Percentiles rank a stretch among this genome's conserved stretches.
These are phyloP conservation scores for Aegilops speltoides DNA, from an alignment of 176 grass and related monocot species.

Conservation along the genomic window DNA sequence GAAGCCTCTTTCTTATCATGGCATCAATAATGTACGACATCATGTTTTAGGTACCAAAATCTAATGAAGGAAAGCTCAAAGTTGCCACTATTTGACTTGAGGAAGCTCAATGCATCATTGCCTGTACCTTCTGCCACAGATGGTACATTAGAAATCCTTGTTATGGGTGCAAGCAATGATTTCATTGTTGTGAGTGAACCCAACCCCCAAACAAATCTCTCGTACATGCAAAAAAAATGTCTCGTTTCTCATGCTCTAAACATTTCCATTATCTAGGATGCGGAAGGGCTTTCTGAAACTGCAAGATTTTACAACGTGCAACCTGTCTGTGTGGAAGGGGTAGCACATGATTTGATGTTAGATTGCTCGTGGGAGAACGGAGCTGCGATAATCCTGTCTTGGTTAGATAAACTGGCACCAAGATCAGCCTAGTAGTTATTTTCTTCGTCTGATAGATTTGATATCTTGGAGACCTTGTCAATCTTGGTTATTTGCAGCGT, in stretches of 20 bases:
- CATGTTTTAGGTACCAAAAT: slow-evolving; percentile 66
- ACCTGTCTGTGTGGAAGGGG: slow-evolving; percentile 56
- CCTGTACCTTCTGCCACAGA: slow-evolving; percentile 60
- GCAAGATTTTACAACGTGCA: slow-evolving; percentile 70
- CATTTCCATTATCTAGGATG: slow-evolving; percentile 53
- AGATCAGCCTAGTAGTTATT: not conserved
- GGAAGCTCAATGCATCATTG: slow-evolving; percentile 76
- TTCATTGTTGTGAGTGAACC: slow-evolving; percentile 87
- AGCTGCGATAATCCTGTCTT: slow-evolving; percentile 62
- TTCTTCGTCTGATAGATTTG: not conserved
- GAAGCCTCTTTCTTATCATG: slow-evolving; percentile 12
- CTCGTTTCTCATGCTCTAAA: not conserved
- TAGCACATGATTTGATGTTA: slow-evolving; percentile 96
- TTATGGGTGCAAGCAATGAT: slow-evolving; percentile 76
- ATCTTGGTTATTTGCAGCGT: not conserved
- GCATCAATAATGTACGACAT: slow-evolving; percentile 11
- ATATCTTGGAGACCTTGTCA: not conserved
- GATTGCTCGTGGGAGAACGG: slow-evolving; percentile 86
- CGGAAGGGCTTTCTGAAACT: slow-evolving; percentile 73
- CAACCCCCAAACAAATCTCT: not conserved
- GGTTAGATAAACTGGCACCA: slow-evolving; percentile 52
- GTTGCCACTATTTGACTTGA: slow-evolving; percentile 72
- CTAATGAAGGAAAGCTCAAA: slow-evolving; percentile 87
- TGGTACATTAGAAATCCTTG: slow-evolving; percentile 50
- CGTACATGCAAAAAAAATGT: not conserved